Evolutionary conservation across 495 filamentous ascomycete species (phyloP), one percentile per base, ranked within the genome.

Genomic region (Penicillium waksmanii): DNA sequence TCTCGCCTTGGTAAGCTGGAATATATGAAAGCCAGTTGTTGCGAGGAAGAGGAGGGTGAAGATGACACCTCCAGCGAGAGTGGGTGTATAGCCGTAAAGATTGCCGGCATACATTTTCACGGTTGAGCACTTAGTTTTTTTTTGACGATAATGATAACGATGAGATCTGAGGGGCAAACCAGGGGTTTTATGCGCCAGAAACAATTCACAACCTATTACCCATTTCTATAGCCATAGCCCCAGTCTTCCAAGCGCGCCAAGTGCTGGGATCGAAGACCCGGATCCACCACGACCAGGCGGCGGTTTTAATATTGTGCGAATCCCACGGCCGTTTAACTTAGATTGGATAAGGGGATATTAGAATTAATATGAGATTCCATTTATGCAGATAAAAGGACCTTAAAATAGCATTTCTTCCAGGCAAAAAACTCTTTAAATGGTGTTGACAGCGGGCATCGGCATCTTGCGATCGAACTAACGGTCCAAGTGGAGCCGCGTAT

Each of bases 61-160:
- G 51, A 66, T 66, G n/a, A 64, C 12, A 2, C 57, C 67, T 2
- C 64, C 64, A 2, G 63, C 57, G 1, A 68, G 36, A 12, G 62
- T 68, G 11, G 67, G 67, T 18, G 59, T 57, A 38, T 70, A 72
- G 11, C 68, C 68, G 38, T 68, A 72, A 13, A 72, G 59, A 53
- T 70, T 68, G 11, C 36, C 47, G 23, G 46, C 19, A 10, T 48
- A 48, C 46, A 48, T 48, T 51, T n/a, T 43, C 18, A 17, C 46
- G 58, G 17, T 57, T 46, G 61, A 69, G 62, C 27, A 31, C 27
- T 31, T 31, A 31, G 7, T 11, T 19, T 65, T 21, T 11, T 8
- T 19, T 17, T 19, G 17, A 19, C 15, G 36, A 9, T 49, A 4
- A 18, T 8, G 15, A 15, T 8, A 18, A 21, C 17, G 19, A 9